These are phyloP conservation scores for Cladorrhinum sp. DNA, from an alignment of 2,329 filamentous ascomycete genomes.

Conservation along the genomic window DNA sequence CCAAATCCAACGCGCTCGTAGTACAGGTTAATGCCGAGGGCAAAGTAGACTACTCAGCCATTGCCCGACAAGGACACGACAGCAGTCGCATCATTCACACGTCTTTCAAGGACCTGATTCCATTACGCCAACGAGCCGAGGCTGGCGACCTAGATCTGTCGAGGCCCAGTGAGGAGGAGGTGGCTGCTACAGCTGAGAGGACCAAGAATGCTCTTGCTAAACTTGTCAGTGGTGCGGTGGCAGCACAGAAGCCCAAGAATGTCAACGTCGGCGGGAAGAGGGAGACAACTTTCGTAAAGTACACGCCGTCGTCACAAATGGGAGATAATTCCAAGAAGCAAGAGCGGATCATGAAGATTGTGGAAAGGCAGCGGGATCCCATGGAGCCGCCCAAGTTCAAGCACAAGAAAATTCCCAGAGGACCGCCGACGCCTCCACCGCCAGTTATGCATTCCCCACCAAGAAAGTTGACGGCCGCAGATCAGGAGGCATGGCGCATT, in stretches of 20 bases:
- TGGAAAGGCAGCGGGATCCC: constrained; percentile 87
- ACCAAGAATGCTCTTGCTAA: constrained; percentile 82
- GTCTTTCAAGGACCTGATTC: constrained; percentile 95
- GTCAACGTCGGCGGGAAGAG: constrained; percentile 76
- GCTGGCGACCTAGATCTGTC: constrained; percentile 87
- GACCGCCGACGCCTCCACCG: constrained; percentile 86
- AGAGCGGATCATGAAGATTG: constrained; percentile 97
- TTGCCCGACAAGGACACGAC: constrained; percentile 83
- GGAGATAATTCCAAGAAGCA: constrained; percentile 81
- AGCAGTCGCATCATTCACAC: constrained; percentile 85
- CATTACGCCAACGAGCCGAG: constrained; percentile 86
- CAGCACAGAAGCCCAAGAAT: constrained; percentile 94
- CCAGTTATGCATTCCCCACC: constrained; percentile 95
- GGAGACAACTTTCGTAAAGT: constrained; percentile 90
- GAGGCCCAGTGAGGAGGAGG: constrained; percentile 79
- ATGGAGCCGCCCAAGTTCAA: constrained; percentile 99
- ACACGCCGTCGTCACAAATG: constrained; percentile 97
- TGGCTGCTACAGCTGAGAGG: constrained; percentile 78
- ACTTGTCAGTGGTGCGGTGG: constrained; percentile 79
- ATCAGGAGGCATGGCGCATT: constrained; percentile 94
- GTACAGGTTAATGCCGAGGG: constrained; percentile 88
- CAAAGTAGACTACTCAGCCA: constrained; percentile 94
- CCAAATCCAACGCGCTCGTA: constrained; percentile 81
- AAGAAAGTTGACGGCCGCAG: constrained; percentile 90
- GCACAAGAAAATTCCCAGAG: constrained; percentile 95